Evolutionary conservation across 352 stramenopile species (phyloP), one percentile per base, ranked within the genome.

Genomic region (Pythium rhizo-oryzae): DNA sequence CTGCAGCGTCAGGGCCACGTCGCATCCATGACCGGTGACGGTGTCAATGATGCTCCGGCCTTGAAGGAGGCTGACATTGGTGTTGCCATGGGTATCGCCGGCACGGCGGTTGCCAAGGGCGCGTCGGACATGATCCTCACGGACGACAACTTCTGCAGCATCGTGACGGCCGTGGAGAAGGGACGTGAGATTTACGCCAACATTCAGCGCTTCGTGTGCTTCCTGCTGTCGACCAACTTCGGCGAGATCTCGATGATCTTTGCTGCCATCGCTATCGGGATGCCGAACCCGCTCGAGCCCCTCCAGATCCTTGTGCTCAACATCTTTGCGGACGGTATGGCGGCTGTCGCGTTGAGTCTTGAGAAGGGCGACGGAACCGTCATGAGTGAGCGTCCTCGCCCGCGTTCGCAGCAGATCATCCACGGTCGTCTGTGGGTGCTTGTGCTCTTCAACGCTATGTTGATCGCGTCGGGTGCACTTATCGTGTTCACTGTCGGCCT

Each of bases 231-330:
- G 15, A 97, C 98, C 13, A 99, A 99, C 78, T 94, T 99, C 62
- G 95, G 93, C 12, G 97, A 98, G 37, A 90, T 99, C 47, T 79
- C 94, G 15, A 73, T 99, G 21, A 85, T 94, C 50, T 90, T 92
- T 25, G 62, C 79, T 25, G 84, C 77, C 0, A 84, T 92, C 21
- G 81, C 84, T 24, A 75, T 77, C 24, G 86, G 82, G 0, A 76
- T 90, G 28, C 84, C 84, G 12, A 74, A 90, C 47, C 97, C 97
- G 11, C 69, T 99, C 12, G 98, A 98, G 66, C 92, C 97, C 24
- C 89, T 99, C n/a, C 97, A 99, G 85, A 99, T 99, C 79, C 76
- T 99, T 25, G 98, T 98, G 77, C 85, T 99, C 21, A 99, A 99
- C 74, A 76, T 99, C 19, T 99, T 99, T 70, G 99, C 98, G 71